Evolutionary conservation across 176 grass and related monocot species (phyloP), one percentile per base, ranked within the genome.

Genomic region (Poa pratensis): DNA sequence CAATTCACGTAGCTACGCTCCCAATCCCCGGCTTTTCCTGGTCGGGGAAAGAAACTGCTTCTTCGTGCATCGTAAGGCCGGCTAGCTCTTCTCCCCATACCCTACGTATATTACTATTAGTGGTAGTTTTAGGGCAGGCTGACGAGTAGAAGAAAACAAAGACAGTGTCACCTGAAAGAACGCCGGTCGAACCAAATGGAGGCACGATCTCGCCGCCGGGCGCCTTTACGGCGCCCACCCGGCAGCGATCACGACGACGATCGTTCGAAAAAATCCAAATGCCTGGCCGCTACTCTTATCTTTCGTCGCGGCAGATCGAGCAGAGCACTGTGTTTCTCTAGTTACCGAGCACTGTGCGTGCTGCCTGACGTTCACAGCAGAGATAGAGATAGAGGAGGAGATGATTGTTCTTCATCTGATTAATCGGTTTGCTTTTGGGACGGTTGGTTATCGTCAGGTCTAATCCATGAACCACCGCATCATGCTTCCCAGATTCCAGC

Each of bases 401-500:
- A 68, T 69, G 34, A 69, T 37, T 68, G 30, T 65, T 64, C 62
- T 65, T 7, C 14, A 11, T 6, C 28, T 8, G 62, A 62, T 26
- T 62, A 26, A 27, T 62, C 22, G 59, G n/a, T n/a, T n/a, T 83
- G 43, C 51, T 63, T 79, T 54, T 32, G 17, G 3, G n/a, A 18
- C 9, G 34, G 22, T 34, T 59, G 46, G 46, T 74, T 50, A 54
- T 79, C 52, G 82, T 72, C 66, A 61, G 46, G 42, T 79, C 64
- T 46, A 83, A 28, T 83, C 64, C 40, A 18, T 55, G 15, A 83
- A 53, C 55, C 69, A 51, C 43, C 43, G 20, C 54, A 67, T 79
- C 81, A 77, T 79, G 65, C 54, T 24, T 79, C 86, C 43, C 59
- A 79, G 80, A 79, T 83, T 83, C 75, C 75, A 7, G 63, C 74